Percentiles rank a stretch among this genome's conserved stretches.
Evolutionary conservation across 768 basidiomycete species (phyloP).

Genomic region (Crassisporium funariophilum): DNA sequence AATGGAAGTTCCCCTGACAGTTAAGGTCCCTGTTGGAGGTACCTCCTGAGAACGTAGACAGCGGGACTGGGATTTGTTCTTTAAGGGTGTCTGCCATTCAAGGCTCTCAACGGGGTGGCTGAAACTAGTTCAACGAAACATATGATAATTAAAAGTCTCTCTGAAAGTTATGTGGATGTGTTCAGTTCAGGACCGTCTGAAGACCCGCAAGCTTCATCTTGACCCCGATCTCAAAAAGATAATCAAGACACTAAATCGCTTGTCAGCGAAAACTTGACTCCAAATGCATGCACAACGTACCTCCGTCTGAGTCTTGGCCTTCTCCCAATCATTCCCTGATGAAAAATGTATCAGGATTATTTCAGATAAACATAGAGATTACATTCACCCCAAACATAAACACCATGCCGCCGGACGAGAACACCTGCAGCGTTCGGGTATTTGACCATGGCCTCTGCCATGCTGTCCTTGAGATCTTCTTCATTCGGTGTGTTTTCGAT

Average conservation of each 20-base stretch:
- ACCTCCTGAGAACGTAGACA: too few relatives aligned
- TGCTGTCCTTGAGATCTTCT: constrained; percentile 85
- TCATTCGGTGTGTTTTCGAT: constrained; percentile 92
- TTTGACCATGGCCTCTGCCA: constrained; percentile 82
- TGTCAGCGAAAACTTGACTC: not conserved
- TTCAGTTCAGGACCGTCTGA: constrained; percentile 47
- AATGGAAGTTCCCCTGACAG: too few relatives aligned
- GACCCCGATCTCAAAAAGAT: constrained; percentile 86
- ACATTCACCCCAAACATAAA: constrained; percentile 85
- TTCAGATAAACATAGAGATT: constrained; percentile 1
- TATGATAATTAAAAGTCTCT: too few relatives aligned
- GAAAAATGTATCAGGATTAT: constrained; percentile 3
- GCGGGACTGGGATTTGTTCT: too few relatives aligned
- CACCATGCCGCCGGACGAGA: constrained; percentile 77
- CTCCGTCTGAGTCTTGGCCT: constrained; percentile 88
- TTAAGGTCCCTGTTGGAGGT: too few relatives aligned
- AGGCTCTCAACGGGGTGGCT: too few relatives aligned
- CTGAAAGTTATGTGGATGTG: not conserved
- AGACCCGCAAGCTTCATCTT: constrained; percentile 74
- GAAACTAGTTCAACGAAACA: too few relatives aligned
- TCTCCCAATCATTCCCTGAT: constrained; percentile 74
- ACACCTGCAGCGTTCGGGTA: constrained; percentile 80
- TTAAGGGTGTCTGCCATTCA: too few relatives aligned
- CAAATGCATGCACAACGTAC: constrained; percentile 31
- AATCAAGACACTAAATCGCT: constrained; percentile 75